These are phyloP conservation scores for Globisporangium solare DNA, from an alignment of 352 stramenopile genomes.

Conservation along the genomic window DNA sequence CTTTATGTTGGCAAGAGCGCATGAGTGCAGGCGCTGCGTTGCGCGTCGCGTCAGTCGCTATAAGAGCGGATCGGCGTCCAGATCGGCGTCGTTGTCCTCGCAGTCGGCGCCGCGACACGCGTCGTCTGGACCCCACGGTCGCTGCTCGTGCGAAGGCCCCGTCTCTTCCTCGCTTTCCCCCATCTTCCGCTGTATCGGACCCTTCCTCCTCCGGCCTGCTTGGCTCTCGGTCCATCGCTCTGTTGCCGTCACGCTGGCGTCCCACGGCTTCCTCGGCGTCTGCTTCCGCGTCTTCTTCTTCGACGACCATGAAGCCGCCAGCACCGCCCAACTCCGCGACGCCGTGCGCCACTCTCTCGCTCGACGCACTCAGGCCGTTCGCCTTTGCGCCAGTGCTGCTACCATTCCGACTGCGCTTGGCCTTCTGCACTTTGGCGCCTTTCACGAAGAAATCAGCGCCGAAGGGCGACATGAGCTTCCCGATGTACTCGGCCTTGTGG, in stretches of 20 bases:
- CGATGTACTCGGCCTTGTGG: constrained; percentile 56
- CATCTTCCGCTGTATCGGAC: no score
- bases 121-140: neutral
- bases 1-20: no score
- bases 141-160: no score
- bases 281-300: constrained; percentile 7
- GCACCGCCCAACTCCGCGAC: no score
- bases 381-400: neutral
- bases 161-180: no score
- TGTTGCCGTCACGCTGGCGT: neutral
- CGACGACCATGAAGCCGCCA: constrained; percentile 6
- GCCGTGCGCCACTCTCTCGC: neutral
- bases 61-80: constrained; percentile 1
- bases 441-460: constrained; percentile 70
- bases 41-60: no score
- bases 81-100: neutral
- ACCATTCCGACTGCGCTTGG: constrained; percentile 8
- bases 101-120: neutral
- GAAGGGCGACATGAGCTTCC: constrained; percentile 59
- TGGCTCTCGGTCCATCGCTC: no score
- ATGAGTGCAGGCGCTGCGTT: no score
- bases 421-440: constrained; percentile 38
- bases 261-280: neutral
- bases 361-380: neutral
- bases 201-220: neutral